These are phyloP conservation scores for Pseudocercospora musae DNA, from an alignment of 2,329 filamentous ascomycete species.

Conservation along the genomic window DNA sequence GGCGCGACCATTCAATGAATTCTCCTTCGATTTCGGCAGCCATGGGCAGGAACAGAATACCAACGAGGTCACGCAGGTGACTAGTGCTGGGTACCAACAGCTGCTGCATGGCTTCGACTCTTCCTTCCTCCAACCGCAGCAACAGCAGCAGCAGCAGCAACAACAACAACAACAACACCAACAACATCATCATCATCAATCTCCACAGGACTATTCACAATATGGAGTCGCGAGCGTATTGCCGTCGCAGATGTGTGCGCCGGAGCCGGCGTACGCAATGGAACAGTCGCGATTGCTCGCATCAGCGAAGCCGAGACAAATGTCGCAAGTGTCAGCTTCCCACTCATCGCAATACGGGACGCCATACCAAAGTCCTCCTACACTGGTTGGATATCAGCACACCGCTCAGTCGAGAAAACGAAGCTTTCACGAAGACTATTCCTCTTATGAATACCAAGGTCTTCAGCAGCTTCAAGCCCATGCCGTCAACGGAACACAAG, in stretches of 20 bases:
- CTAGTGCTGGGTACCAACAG: conserved; percentile 28
- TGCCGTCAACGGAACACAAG: conserved; percentile 32
- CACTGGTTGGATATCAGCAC: conserved; percentile 34
- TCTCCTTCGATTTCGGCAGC: conserved; percentile 46
- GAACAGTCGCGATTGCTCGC: conserved; percentile 29
- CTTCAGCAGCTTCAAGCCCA: conserved; percentile 39
- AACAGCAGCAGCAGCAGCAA: conserved; percentile 10
- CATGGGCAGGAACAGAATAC: conserved; percentile 38
- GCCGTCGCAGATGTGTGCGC: conserved; percentile 29
- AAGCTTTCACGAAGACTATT: conserved; percentile 42
- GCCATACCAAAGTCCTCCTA: conserved; percentile 29
- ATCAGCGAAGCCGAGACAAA: conserved; percentile 25
- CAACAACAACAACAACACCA: conserved; percentile 15
- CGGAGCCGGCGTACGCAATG: conserved; percentile 29
- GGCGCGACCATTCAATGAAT: conserved; percentile 47
- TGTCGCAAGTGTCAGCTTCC: conserved; percentile 21
- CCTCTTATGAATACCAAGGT: conserved; percentile 40
- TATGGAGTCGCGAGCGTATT: conserved; percentile 30
- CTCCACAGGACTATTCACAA: conserved; percentile 25
- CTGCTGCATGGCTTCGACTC: conserved; percentile 22
- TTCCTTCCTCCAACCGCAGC: conserved; percentile 12
- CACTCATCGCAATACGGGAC: conserved; percentile 31
- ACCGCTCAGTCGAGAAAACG: conserved; percentile 39
- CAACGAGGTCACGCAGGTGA: conserved; percentile 22
- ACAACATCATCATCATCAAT: conserved; percentile 17